Percentiles rank a stretch among this genome's conserved stretches.
These are phyloP conservation scores for Dendrostoma leiphaemia DNA, from an alignment of 2,329 filamentous ascomycete genomes.

Conservation along the genomic window DNA sequence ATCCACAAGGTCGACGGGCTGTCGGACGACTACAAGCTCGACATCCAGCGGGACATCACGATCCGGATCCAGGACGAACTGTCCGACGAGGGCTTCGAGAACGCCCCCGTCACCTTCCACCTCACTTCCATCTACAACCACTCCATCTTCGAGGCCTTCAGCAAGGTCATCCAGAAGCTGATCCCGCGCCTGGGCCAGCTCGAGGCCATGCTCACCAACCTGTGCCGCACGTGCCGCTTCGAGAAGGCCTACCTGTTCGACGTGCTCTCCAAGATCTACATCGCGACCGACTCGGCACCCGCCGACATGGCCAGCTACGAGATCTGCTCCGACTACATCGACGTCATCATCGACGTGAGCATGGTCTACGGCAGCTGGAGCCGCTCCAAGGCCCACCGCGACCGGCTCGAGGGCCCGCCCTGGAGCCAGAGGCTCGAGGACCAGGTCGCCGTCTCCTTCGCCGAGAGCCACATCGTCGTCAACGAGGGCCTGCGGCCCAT, in stretches of 20 bases:
- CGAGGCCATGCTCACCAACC: constrained; percentile 89
- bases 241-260: constrained; percentile 99
- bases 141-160: constrained; percentile 94
- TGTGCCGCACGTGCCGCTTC: constrained; percentile 90
- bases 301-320: constrained; percentile 96
- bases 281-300: constrained; percentile 90
- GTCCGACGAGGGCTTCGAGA: constrained; percentile 88
- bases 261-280: constrained; percentile 97
- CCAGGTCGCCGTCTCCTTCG: constrained; percentile 63
- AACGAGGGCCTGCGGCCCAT: constrained; percentile 63
- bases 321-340: constrained; percentile 97
- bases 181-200: constrained; percentile 91
- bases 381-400: constrained; percentile 53
- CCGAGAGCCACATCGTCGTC: constrained; percentile 67
- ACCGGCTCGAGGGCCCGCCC: constrained; percentile 56
- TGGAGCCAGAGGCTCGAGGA: constrained; percentile 63
- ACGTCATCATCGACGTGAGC: constrained; percentile 95
- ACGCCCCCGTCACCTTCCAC: constrained; percentile 91
- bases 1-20: constrained; percentile 99
- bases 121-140: constrained; percentile 98
- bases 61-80: constrained; percentile 96
- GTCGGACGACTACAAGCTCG: constrained; percentile 92
- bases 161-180: constrained; percentile 96
- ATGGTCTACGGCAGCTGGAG: constrained; percentile 86
- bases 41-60: constrained; percentile 94